Base-by-base conservation (phyloP, 768 basidiomycete species). In the Mycena alexandri region DNA sequence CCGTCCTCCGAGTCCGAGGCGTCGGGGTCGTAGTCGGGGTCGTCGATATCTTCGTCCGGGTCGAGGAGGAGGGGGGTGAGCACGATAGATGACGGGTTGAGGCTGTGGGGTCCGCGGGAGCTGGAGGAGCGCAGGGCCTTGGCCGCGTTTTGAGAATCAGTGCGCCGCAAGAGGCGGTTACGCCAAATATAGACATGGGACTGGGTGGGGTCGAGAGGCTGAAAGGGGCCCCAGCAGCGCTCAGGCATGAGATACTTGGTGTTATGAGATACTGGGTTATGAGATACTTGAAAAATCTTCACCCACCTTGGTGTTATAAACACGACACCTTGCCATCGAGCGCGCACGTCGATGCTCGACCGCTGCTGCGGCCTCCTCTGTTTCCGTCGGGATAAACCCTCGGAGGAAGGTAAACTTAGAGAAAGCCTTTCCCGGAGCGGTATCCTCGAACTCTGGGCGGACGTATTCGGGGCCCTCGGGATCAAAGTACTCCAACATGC, bases 351-450 rank as follows among this genome's bases (percentile, higher is more conserved):
- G 74, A 7, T 69, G 61, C 0, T 68, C 41, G 2, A 54, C 16
- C 1, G 63, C 34, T 17, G 51, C 43, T 24, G 58, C 48, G 21
- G 21, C 43, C 19, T 50, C 52, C 43, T 34, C 25, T 2, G 73
- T 64, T 53, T 75, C 61, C 22, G 47, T 8, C 4, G 82, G 75
- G 17, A 78, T 77, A 55, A 85, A 84, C 16, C 86, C 86, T 3
- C 81, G 82, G 48, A 79, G 75, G 25, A 84, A 84, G 3, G 85
- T 69, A 52, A 87, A 79, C 51, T 78, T 81, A 55, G 81, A 77
- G 57, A 86, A 83, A 10, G 79, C 70, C 19, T 80, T 76, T 17
- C 78, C 79, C 33, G 79, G 74, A 9, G 75, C 71, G 10, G 80
- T 73, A n/a, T 67, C 71, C 14, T 73, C 73, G 65, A 75, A 77